A percentile compares a stretch with the other conserved stretches of the same genome.
phyloP scores from a whole-genome alignment of 768 basidiomycete genomes.

The Daedalea quercina region DNA sequence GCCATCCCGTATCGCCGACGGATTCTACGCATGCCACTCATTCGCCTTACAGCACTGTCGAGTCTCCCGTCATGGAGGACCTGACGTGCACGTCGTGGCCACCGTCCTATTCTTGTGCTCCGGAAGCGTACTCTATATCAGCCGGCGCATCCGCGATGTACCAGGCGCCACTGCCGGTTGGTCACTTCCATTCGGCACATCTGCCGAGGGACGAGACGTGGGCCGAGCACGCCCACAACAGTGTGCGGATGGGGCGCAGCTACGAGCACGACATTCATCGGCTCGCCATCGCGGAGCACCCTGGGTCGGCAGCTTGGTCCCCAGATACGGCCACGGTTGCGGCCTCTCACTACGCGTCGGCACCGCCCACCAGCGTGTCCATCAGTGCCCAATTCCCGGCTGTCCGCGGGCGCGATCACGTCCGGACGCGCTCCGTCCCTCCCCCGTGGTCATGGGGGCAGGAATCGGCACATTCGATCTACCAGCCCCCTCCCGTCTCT shows the following conservation, averaged over 20 bases:
- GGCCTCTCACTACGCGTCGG: conserved; percentile 16
- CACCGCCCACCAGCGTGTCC: conserved; percentile 14
- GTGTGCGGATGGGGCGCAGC: neutral
- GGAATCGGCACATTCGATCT: neutral
- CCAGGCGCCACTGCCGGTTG: neutral
- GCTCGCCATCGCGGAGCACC: neutral
- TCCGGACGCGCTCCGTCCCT: conserved; percentile 18
- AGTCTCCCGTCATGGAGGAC: neutral
- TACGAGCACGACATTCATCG: neutral
- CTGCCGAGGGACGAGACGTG: conserved; percentile 1
- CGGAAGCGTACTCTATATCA: neutral
- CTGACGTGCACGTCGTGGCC: neutral
- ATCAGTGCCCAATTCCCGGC: conserved; percentile 14
- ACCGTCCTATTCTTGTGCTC: neutral
- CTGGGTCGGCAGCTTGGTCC: conserved; percentile 12
- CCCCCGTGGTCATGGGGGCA: conserved; percentile 12
- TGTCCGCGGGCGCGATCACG: conserved; percentile 16
- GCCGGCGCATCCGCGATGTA: neutral
- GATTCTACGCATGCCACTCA: neutral
- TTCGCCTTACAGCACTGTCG: neutral
- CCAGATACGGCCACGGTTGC: conserved; percentile 10
- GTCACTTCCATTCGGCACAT: neutral
- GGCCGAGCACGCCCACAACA: neutral
- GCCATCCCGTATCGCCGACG: neutral
- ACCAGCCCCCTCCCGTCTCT: neutral